These are phyloP conservation scores for Mortierella sp. DNA, from an alignment of 371 early-diverging fungal genomes.

Conservation along the genomic window DNA sequence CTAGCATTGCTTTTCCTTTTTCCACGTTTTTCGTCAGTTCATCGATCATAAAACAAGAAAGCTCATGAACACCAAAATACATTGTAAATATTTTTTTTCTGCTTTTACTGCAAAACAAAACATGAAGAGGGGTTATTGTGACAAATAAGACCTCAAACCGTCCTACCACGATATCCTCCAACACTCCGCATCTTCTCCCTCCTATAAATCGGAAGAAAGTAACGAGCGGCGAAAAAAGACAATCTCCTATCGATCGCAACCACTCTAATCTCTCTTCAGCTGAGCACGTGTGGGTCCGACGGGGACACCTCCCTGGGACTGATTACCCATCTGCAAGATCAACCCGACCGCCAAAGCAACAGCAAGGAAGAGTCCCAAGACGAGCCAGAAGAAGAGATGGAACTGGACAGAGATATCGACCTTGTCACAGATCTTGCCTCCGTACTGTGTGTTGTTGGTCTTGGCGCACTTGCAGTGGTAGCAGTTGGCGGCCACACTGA, in stretches of 20 bases:
- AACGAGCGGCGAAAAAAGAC: background rate
- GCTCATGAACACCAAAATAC: background rate
- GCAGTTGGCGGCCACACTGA: constrained; percentile 48
- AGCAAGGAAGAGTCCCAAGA: constrained; percentile 24
- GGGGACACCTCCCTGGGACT: constrained; percentile 52
- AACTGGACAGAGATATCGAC: constrained; percentile 51
- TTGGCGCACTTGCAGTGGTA: constrained; percentile 52
- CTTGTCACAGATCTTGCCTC: constrained; percentile 43
- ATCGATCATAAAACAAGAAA: background rate
- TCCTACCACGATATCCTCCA: background rate
- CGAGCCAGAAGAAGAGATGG: constrained; percentile 56
- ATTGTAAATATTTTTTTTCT: constrained; percentile 4
- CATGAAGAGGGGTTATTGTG: background rate
- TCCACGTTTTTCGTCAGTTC: background rate
- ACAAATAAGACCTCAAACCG: background rate
- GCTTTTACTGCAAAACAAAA: background rate
- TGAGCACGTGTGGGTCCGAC: constrained; percentile 54
- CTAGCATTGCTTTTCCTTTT: background rate
- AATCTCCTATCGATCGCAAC: background rate
- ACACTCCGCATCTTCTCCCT: background rate
- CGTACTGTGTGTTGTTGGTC: constrained; percentile 44
- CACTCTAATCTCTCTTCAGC: constrained; percentile 46
- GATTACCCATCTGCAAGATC: constrained; percentile 51
- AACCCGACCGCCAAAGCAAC: constrained; percentile 41
- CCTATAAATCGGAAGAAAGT: background rate